Conservation (phyloP, 2,329 filamentous ascomycete species). For the Aspergillus sergii region DNA sequence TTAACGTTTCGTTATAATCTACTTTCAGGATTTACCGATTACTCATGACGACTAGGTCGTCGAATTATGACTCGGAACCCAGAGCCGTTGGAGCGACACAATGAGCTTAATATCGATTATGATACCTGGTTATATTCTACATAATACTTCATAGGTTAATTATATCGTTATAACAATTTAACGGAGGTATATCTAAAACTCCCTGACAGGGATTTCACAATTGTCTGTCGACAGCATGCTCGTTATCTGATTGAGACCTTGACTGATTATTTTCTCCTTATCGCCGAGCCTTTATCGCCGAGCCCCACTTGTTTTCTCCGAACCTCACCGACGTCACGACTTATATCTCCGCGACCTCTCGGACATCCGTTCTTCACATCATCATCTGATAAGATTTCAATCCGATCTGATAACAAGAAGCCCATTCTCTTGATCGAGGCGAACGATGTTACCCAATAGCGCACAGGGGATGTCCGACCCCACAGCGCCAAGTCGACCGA, state of each 20-base stretch:
- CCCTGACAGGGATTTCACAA: neutral
- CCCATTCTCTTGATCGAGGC: neutral
- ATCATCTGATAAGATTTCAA: neutral
- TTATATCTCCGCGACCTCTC: neutral
- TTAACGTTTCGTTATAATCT: too few relatives aligned
- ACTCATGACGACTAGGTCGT: neutral
- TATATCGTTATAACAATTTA: accelerated
- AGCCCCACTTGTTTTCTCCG: neutral
- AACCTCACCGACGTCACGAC: neutral
- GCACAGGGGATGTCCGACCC: neutral
- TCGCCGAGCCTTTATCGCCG: neutral
- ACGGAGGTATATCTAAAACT: neutral
- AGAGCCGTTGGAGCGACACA: neutral
- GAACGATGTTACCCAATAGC: neutral
- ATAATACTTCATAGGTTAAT: accelerated
- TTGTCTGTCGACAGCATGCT: neutral
- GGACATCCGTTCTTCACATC: neutral
- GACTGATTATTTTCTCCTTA: too few relatives aligned
- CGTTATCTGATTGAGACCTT: neutral
- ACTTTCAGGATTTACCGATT: too few relatives aligned
- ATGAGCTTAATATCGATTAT: neutral
- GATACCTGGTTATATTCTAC: accelerated
- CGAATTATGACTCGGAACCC: neutral
- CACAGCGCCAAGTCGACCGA: neutral
- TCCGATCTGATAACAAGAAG: neutral